Evolutionary conservation across 2,329 filamentous ascomycete species (phyloP).

Genomic region (Fusarium xyrophilum): DNA sequence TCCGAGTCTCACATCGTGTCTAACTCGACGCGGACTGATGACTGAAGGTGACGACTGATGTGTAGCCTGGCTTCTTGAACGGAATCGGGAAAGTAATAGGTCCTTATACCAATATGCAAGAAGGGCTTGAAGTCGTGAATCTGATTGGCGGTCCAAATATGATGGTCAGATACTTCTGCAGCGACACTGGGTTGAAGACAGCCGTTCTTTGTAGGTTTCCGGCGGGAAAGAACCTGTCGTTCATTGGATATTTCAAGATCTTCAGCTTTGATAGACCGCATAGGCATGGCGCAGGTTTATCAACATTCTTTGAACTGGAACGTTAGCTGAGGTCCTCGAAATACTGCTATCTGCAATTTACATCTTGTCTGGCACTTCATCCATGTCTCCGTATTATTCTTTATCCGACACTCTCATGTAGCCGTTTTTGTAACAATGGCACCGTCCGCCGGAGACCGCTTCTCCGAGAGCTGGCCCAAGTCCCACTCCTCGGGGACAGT

Average conservation of each 20-base stretch:
- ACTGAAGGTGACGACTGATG: neutral
- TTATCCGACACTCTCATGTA: constrained; percentile 82
- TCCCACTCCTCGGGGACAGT: constrained; percentile 55
- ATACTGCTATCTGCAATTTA: neutral
- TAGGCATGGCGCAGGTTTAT: neutral
- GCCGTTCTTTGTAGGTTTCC: neutral
- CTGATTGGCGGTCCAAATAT: neutral
- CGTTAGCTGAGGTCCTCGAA: neutral
- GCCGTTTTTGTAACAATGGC: constrained; percentile 85
- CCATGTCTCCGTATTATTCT: constrained; percentile 75
- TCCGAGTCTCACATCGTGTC: neutral
- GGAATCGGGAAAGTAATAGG: neutral
- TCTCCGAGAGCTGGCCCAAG: constrained; percentile 66
- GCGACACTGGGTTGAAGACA: neutral
- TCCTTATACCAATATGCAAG: neutral
- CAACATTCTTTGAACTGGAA: neutral
- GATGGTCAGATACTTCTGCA: neutral
- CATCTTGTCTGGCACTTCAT: constrained; percentile 83
- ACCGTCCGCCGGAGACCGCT: constrained; percentile 74
- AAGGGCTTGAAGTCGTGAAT: neutral
- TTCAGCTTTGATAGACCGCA: neutral
- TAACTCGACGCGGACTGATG: neutral
- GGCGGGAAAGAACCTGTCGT: neutral
- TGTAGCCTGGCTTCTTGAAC: neutral
- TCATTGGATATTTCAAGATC: neutral